Base-by-base conservation (phyloP, 192 early-diverging fungal genomes). In the Allomyces javanicus region DNA sequence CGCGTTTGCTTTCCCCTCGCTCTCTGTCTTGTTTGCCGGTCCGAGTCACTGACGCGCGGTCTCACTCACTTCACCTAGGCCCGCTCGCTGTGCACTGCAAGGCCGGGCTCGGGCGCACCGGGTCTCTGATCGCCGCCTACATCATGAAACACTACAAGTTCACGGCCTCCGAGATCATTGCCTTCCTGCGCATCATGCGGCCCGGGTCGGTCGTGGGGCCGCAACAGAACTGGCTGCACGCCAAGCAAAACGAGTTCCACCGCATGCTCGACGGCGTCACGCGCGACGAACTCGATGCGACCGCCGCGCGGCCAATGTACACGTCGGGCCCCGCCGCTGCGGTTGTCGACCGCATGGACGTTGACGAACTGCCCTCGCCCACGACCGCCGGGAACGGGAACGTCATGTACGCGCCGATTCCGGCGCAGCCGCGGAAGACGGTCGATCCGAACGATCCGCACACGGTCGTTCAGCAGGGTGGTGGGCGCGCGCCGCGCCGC, bases 201-300 rank as follows among this genome's bases (percentile, higher is more conserved):
- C 86, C 86, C 1, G 86, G 86, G 1, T 78, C 78, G 44, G 86
- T 88, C 1, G 84, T 88, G 0, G 86, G 86, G 1, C 86, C 84
- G 9, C 86, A 88, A 67, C 86, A 88, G 75, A 88, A 88, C 71
- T 88, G 80, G 67, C 68, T 88, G 14, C 50, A 58, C 50, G 50
- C 50, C 12, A 58, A 58, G 50, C 50, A 58, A 9, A 58, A 58
- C 17, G 50, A 58, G 50, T n/a, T 58, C 3, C 50, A 58, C 50
- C 17, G 50, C 3, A 58, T 58, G 50, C 50, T 58, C 50, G 17
- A 58, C 17, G 17, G 50, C 50, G 21, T 14, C 50, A 58, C 17
- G 33, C 33, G 33, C 33, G 33, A 40, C 33, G 33, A 40, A 40
- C 33, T 40, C 7, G 33, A 40, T 40, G 33, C 33, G 4, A 40